Base-by-base conservation (phyloP, 2,329 filamentous ascomycete genomes). In the Stagonosporopsis tanaceti region DNA sequence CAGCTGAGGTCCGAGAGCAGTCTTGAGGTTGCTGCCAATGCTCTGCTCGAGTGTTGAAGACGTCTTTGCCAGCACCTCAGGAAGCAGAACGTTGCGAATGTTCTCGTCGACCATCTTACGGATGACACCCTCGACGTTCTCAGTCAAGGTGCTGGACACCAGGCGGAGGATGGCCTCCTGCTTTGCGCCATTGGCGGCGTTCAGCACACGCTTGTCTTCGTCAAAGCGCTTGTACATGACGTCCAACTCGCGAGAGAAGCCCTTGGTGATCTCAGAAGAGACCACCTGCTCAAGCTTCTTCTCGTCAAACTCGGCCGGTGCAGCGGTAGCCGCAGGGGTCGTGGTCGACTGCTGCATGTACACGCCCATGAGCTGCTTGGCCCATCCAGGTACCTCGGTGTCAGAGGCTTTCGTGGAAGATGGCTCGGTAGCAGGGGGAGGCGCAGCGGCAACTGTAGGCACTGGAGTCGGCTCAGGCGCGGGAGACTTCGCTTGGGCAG, bases 111-210 rank as follows among this genome's bases (percentile, higher is more conserved):
- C 88, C 65, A 96, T 91, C 59, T 87, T 88, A 59, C 87, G 83
- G 35, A 97, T 83, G 22, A 91, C 91, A 68, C 90, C 88, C 75
- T 92, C 88, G 24, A 91, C 85, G 54, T 91, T 91, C 59, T 89
- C 87, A 11, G 86, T 86, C 41, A 92, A 76, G 2, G 89, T 90
- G 60, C 81, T 85, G 1, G 88, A 90, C 4, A 91, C 85, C 50
- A 91, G 77, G 27, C 87, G 86, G 40, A 92, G 81, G 20, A 91
- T 82, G 38, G 88, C 86, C 65, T 91, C 87, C 69, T 90, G 88
- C 70, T 88, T 87, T n/a, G 87, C 84, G 38, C 83, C 80, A 37
- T 84, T 82, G 17, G 87, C 82, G 47, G 86, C 85, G 68, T 88
- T 86, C 69, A 87, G 83, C 40, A 84, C 82, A 53, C 85, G 84